Evolutionary conservation across 2,329 filamentous ascomycete genomes (phyloP).

Genomic region (Fusarium graminum): DNA sequence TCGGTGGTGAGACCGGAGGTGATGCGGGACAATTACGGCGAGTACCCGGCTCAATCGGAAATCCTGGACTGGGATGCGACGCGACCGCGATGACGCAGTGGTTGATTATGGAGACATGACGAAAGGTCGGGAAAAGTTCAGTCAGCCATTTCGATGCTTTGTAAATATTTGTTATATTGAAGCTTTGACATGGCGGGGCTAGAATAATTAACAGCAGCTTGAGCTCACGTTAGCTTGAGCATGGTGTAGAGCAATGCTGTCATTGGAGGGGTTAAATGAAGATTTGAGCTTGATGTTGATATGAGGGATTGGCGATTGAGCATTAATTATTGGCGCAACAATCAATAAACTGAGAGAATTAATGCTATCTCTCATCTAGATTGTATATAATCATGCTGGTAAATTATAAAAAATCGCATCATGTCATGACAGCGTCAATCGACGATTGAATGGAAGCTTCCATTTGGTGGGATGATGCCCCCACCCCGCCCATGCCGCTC

Average conservation of each 20-base stretch:
- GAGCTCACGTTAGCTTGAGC: conserved; percentile 31
- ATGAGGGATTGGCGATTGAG: background rate
- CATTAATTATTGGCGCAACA: background rate
- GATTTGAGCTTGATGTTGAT: conserved; percentile 8
- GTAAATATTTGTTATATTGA: conserved; percentile 8
- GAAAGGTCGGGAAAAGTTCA: conserved; percentile 27
- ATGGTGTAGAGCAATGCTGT: conserved; percentile 35
- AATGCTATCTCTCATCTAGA: too few species aligned
- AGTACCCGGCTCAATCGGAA: conserved; percentile 25
- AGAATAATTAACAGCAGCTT: conserved; percentile 12
- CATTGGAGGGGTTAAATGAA: conserved; percentile 42
- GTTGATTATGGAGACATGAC: conserved; percentile 45
- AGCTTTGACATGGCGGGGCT: background rate
- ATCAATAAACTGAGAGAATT: background rate
- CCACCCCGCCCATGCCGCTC: conserved; percentile 31
- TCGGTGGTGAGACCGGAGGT: conserved; percentile 26
- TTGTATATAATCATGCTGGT: too few species aligned
- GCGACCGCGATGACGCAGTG: conserved; percentile 20
- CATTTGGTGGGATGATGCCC: conserved; percentile 46
- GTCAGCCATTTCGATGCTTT: conserved; percentile 40
- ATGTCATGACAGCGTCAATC: conserved; percentile 34
- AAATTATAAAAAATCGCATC: conserved; percentile 11
- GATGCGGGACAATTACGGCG: conserved; percentile 27
- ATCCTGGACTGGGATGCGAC: conserved; percentile 9
- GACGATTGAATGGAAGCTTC: conserved; percentile 24